phyloP scores from a whole-genome alignment of 2,329 filamentous ascomycete species.

The Nothophoma quercina region DNA sequence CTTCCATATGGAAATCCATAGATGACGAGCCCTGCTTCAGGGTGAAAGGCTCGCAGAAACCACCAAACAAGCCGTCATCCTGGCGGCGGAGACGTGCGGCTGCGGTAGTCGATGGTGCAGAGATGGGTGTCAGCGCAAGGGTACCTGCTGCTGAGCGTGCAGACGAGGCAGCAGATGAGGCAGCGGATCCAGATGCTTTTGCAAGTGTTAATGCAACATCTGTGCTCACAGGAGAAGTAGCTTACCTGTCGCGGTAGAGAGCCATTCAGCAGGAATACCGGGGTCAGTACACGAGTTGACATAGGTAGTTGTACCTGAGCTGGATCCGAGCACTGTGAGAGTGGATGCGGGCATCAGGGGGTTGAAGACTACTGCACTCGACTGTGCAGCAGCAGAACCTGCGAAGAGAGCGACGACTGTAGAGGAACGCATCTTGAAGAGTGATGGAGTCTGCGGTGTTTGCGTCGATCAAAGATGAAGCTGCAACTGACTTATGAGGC shows the following conservation, averaged over 20 bases:
- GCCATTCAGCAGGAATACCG: constrained; percentile 19
- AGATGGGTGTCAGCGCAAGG: constrained; percentile 15
- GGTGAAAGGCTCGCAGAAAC: constrained; percentile 31
- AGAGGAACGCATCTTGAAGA: constrained; percentile 28
- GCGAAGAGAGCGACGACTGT: constrained; percentile 25
- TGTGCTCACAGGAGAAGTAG: not conserved
- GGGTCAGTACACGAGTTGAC: constrained; percentile 24
- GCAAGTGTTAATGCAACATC: not conserved
- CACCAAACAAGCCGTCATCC: constrained; percentile 8
- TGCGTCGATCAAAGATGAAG: not conserved
- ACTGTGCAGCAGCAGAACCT: constrained; percentile 28
- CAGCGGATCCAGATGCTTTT: constrained; percentile 3
- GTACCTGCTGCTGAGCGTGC: not conserved
- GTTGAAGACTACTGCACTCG: constrained; percentile 27
- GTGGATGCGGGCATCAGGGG: constrained; percentile 18
- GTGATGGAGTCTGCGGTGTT: not conserved
- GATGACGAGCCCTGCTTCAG: constrained; percentile 35
- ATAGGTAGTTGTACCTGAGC: constrained; percentile 34
- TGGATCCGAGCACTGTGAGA: constrained; percentile 30
- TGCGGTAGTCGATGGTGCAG: constrained; percentile 23
- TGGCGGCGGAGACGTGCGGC: constrained; percentile 29
- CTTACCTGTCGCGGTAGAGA: constrained; percentile 4
- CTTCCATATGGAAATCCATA: constrained; percentile 29
- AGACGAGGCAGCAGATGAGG: not conserved
- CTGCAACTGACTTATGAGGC: not conserved